phyloP scores from a whole-genome alignment of 148 eudicot genomes.

The Arctostaphylos glauca region DNA sequence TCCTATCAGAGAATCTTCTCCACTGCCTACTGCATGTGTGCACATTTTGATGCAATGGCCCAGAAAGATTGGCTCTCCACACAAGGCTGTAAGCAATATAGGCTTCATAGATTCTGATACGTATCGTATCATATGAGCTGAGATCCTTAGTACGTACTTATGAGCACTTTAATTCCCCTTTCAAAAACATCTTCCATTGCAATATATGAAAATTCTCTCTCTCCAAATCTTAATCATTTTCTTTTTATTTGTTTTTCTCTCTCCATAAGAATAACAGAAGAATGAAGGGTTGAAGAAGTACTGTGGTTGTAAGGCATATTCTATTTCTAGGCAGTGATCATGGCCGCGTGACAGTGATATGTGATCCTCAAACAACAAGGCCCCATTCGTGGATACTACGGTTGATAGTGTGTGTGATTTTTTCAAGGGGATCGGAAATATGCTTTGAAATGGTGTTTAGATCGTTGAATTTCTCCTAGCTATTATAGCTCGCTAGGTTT shows the following conservation, averaged over 20 bases:
- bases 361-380: slow-evolving; percentile 1
- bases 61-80: neutral
- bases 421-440: neutral
- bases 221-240: neutral
- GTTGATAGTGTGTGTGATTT: neutral
- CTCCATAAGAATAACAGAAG: neutral
- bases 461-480: neutral
- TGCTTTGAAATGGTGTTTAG: neutral
- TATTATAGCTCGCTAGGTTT: neutral
- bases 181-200: neutral
- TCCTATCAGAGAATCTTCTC: neutral
- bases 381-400: neutral
- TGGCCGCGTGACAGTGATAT: neutral
- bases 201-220: neutral
- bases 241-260: neutral
- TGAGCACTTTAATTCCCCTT: neutral
- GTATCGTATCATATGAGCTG: neutral
- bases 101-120: neutral
- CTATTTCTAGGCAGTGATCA: neutral
- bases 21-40: neutral
- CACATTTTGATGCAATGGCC: neutral
- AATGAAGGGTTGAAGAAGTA: neutral
- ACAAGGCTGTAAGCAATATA: too few species aligned
- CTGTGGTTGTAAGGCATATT: neutral
- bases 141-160: neutral